phyloP scores from a whole-genome alignment of 192 early-diverging fungal species.

The Gonapodya prolifera region DNA sequence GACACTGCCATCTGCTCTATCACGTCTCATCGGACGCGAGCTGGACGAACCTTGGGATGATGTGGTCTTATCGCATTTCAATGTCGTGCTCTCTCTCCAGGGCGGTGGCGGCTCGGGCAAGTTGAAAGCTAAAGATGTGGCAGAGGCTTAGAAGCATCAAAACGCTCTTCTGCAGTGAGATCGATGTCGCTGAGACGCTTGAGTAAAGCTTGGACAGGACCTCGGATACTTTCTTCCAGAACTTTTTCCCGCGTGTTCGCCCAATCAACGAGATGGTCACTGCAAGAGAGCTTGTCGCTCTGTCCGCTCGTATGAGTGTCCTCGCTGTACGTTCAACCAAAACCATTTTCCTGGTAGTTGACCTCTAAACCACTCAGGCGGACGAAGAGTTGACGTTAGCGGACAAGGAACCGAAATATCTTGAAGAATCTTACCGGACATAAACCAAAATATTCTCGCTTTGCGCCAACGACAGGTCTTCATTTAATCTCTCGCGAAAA shows the following conservation, averaged over 20 bases:
- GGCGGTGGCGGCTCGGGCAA: conserved; percentile 19
- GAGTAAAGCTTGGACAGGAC: conserved; percentile 34
- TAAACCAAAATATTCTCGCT: conserved; percentile 81
- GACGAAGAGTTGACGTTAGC: conserved; percentile 26
- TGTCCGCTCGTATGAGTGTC: neutral
- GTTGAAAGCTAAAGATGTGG: conserved; percentile 15
- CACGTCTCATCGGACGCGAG: conserved; percentile 7
- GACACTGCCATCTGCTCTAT: no score
- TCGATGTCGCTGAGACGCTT: neutral
- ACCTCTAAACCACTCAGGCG: conserved; percentile 19
- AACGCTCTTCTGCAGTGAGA: conserved; percentile 27
- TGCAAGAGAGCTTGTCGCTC: neutral
- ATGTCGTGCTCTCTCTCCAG: no score
- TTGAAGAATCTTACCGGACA: conserved; percentile 73
- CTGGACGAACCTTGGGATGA: conserved; percentile 32
- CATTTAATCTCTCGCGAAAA: conserved; percentile 47
- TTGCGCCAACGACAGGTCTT: conserved; percentile 78
- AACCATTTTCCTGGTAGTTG: neutral
- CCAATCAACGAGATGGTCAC: conserved; percentile 34
- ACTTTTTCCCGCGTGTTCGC: conserved; percentile 50
- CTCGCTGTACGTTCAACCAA: neutral
- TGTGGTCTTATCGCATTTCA: conserved; percentile 22
- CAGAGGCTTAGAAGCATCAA: conserved; percentile 30
- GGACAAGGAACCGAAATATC: conserved; percentile 33
- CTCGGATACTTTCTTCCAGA: conserved; percentile 31